Evolutionary conservation across 352 stramenopile genomes (phyloP).

Genomic region (Globisporangium recalcitrans): DNA sequence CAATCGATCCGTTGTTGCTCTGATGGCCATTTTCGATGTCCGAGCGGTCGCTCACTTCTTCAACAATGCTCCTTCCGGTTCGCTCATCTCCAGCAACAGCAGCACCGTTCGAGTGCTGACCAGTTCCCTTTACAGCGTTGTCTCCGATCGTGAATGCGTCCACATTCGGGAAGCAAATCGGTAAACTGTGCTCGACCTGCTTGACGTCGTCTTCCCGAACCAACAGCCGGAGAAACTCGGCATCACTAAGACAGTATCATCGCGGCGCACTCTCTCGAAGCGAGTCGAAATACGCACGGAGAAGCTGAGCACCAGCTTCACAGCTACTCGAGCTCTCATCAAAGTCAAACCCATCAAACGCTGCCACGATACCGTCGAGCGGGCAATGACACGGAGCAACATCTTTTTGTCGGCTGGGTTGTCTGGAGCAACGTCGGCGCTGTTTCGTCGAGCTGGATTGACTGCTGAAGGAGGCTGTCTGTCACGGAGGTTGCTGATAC

Average conservation of each 20-base stretch:
- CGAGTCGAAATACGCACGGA: constrained; percentile 33
- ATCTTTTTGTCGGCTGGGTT: constrained; percentile 10
- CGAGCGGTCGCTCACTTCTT: not conserved
- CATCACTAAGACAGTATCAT: constrained; percentile 37
- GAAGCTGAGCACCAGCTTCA: constrained; percentile 31
- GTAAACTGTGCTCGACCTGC: constrained; percentile 25
- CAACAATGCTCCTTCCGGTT: not conserved
- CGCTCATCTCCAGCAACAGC: not conserved
- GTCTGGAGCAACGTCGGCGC: not conserved
- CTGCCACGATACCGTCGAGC: constrained; percentile 33
- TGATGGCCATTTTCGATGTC: not conserved
- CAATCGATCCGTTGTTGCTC: not conserved
- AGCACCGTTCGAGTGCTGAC: not conserved
- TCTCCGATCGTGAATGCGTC: constrained; percentile 26
- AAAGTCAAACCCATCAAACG: constrained; percentile 60
- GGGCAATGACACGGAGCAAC: constrained; percentile 21
- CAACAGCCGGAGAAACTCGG: constrained; percentile 32
- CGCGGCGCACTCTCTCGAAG: constrained; percentile 35
- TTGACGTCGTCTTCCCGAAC: constrained; percentile 33
- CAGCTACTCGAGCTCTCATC: constrained; percentile 28
- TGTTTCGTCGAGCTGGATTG: not conserved
- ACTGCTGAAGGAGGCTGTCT: not conserved
- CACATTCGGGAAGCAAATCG: constrained; percentile 36
- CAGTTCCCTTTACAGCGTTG: not conserved
- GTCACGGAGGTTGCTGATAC: not conserved